phyloP scores from a whole-genome alignment of 2,329 filamentous ascomycete genomes.

The Lachnellula arida region DNA sequence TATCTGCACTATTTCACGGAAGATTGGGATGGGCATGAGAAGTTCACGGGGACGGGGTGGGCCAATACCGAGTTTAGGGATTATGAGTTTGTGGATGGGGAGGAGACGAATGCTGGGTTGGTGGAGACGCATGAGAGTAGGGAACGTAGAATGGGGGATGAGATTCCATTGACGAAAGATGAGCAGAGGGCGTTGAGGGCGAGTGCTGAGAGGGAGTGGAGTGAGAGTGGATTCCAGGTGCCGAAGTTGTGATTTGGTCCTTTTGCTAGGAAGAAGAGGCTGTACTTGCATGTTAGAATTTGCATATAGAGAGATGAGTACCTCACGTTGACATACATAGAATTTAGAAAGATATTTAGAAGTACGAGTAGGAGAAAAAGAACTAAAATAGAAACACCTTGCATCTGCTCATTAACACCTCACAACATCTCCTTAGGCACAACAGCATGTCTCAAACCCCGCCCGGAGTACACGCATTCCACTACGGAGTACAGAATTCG shows the following conservation, averaged over 20 bases:
- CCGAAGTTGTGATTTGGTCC: slow-evolving; percentile 11
- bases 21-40: slow-evolving; percentile 60
- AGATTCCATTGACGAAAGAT: slow-evolving; percentile 19
- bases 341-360: no score
- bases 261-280: neutral
- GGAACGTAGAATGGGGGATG: slow-evolving; percentile 19
- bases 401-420: no score
- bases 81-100: slow-evolving; percentile 23
- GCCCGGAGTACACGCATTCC: no score
- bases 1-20: slow-evolving; percentile 82
- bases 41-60: slow-evolving; percentile 30
- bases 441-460: no score
- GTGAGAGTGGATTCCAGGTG: slow-evolving; percentile 17
- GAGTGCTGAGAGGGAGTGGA: slow-evolving; percentile 20
- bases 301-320: no score
- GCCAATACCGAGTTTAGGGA: slow-evolving; percentile 28
- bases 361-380: no score
- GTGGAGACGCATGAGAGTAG: slow-evolving; percentile 26
- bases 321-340: no score
- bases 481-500: no score
- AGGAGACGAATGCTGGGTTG: slow-evolving; percentile 20
- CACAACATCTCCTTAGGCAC: no score
- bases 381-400: no score
- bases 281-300: no score
- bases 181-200: slow-evolving; percentile 26